A percentile compares a stretch with the other conserved stretches of the same genome.
These are phyloP conservation scores for Mycena epipterygia DNA, from an alignment of 768 basidiomycete genomes.

Conservation along the genomic window DNA sequence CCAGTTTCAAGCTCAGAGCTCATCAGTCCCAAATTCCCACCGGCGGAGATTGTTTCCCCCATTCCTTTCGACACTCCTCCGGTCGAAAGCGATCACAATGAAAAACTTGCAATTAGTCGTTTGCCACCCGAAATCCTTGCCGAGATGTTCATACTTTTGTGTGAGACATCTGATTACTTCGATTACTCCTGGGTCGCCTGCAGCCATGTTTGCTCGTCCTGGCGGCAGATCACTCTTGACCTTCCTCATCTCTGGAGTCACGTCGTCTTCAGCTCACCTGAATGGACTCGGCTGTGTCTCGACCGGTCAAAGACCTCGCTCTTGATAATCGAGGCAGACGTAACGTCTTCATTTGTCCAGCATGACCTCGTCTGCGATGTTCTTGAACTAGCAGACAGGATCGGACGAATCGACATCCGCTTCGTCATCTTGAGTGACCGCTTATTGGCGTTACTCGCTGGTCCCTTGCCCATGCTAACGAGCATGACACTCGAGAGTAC, in stretches of 20 bases:
- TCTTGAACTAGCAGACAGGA: not conserved
- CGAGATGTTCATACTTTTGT: not conserved
- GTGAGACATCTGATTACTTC: not conserved
- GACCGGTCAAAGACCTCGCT: constrained; percentile 4
- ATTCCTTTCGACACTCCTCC: constrained; percentile 7
- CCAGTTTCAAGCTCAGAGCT: too few species aligned
- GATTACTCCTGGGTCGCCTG: constrained; percentile 4
- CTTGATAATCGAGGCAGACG: not conserved
- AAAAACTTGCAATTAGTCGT: not conserved
- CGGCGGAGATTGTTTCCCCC: too few species aligned
- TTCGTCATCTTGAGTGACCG: not conserved
- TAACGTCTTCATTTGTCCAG: not conserved
- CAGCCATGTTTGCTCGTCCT: constrained; percentile 2
- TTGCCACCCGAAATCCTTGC: not conserved
- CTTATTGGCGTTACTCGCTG: not conserved
- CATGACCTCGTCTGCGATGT: constrained; percentile 7
- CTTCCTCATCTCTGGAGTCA: constrained; percentile 10
- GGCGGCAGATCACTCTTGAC: constrained; percentile 15
- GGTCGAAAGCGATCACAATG: constrained; percentile 8
- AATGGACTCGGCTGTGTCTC: constrained; percentile 4
- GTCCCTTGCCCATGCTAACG: constrained; percentile 1
- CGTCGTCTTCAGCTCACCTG: constrained; percentile 15
- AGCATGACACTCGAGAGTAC: constrained; percentile 4
- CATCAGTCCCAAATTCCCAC: too few species aligned
- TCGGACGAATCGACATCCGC: constrained; percentile 1